phyloP scores from a whole-genome alignment of 2,329 filamentous ascomycete species.

The Salinomyces thailandicus region DNA sequence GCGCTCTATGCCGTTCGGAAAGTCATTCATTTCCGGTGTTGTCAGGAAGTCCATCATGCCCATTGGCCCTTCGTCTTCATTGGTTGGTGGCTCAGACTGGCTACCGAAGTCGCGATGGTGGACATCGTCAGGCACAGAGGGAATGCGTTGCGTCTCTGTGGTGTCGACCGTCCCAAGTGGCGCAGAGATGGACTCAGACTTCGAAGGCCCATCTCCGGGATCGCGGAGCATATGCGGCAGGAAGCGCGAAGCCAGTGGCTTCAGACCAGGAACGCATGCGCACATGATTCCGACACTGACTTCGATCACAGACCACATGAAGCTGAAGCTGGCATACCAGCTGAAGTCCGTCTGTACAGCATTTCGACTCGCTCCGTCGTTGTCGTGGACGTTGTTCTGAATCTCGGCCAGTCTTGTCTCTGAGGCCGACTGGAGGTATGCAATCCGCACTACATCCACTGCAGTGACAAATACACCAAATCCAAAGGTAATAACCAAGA shows the following conservation, averaged over 20 bases:
- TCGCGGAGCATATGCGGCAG: conserved; percentile 48
- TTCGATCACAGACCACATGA: conserved; percentile 92
- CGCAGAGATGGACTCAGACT: conserved; percentile 16
- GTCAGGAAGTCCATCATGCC: conserved; percentile 46
- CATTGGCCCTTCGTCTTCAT: conserved; percentile 20
- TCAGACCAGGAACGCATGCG: conserved; percentile 83
- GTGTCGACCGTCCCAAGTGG: conserved; percentile 11
- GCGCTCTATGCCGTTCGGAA: conserved; percentile 24
- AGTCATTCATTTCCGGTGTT: conserved; percentile 32
- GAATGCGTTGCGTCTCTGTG: conserved; percentile 16
- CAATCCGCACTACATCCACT: conserved; percentile 81
- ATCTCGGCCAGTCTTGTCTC: conserved; percentile 36
- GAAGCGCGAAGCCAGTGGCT: conserved; percentile 64
- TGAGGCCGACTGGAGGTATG: conserved; percentile 70
- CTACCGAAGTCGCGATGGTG: conserved; percentile 18
- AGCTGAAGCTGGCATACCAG: conserved; percentile 68
- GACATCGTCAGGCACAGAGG: conserved; percentile 16
- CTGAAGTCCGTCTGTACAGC: conserved; percentile 41
- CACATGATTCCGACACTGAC: conserved; percentile 85
- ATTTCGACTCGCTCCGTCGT: conserved; percentile 24
- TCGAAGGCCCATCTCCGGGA: conserved; percentile 27
- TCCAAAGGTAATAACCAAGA: conserved; percentile 74
- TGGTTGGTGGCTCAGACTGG: conserved; percentile 1
- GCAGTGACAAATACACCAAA: conserved; percentile 80
- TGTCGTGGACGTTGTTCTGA: conserved; percentile 17